A percentile compares a stretch with the other conserved stretches of the same genome.
Evolutionary conservation across 768 basidiomycete genomes (phyloP).

Genomic region (Russula griseocarnosa): DNA sequence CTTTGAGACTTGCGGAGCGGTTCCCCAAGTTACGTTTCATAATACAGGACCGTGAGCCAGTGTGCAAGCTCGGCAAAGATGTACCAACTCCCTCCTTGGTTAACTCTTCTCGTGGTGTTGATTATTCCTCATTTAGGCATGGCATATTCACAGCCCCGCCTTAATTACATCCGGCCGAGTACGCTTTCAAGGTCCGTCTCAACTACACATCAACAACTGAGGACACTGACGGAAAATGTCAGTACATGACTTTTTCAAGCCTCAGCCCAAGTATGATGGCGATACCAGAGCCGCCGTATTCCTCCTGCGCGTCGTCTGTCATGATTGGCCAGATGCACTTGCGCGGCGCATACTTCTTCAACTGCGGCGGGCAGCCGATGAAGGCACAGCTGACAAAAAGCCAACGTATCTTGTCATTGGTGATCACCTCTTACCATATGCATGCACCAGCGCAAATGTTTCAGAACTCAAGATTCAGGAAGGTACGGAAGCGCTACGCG

Average conservation of each 20-base stretch:
- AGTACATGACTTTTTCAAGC: slow-evolving; percentile 75
- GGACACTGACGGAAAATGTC: slow-evolving; percentile 1
- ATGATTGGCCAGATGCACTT: slow-evolving; percentile 71
- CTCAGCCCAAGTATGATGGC: slow-evolving; percentile 39
- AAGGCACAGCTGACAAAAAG: slow-evolving; percentile 17
- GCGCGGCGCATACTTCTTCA: slow-evolving; percentile 44
- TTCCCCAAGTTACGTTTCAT: slow-evolving; percentile 46
- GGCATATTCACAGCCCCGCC: slow-evolving; percentile 27
- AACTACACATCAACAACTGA: not conserved
- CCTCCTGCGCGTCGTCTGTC: slow-evolving; percentile 64
- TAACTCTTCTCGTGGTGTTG: not conserved
- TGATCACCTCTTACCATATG: slow-evolving; percentile 68
- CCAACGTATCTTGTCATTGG: slow-evolving; percentile 62
- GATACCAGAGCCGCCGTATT: slow-evolving; percentile 54
- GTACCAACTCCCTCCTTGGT: slow-evolving; percentile 26
- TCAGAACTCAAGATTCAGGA: slow-evolving; percentile 38
- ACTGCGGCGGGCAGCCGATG: slow-evolving; percentile 40
- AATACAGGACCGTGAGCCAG: slow-evolving; percentile 58
- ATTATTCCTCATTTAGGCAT: slow-evolving; percentile 19
- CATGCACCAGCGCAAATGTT: slow-evolving; percentile 40
- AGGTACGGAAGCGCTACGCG: slow-evolving; percentile 50
- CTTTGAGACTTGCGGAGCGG: slow-evolving; percentile 42
- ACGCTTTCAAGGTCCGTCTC: slow-evolving; percentile 25
- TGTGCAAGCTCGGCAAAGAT: slow-evolving; percentile 47
- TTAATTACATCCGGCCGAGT: slow-evolving; percentile 27